Evolutionary conservation across 257 asterid species (phyloP), one percentile per base, ranked within the genome.

Genomic region (Voacanga thouarsii): DNA sequence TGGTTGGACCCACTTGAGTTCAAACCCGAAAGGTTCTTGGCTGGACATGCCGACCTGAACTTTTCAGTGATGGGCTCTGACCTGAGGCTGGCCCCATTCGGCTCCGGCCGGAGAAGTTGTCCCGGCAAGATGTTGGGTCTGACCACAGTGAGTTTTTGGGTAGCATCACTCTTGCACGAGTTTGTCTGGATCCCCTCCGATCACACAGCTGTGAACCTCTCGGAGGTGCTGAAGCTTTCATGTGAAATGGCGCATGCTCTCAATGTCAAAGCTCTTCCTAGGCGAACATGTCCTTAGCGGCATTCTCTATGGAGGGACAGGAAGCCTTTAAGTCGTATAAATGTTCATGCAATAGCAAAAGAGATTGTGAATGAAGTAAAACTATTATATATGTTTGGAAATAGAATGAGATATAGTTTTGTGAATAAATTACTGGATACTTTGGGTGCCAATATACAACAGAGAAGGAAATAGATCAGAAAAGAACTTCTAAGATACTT

Each of bases 21-120:
- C 74, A 63, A 37, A 16, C 87, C 87, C 0, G 81, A 81, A 53
- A 81, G 85, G 71, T 84, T 84, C 72, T 0, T 78, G 63, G 4
- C 2, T 0, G 14, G 21, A 2, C 15, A 39, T n/a, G 68, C 37
- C 12, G 47, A 33, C 3, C 50, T 15, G 18, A 23, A 70, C 12
- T 74, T 84, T 12, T 79, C 77, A 5, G 79, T 81, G 18, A 44
- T 79, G 51, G 87, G 87, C 2, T 78, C 81, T 19, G 85, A 81
- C 47, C 21, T 84, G 12, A 84, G 87, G 73, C 75, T 84, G n/a
- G 85, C 87, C 37, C 87, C 87, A 11, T 84, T 84, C 60, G 85
- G 87, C 12, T 75, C 87, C 1, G 87, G 87, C 15, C 69, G 83
- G 33, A 60, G 87, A 64, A 50, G 26, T 14, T 84, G 85, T n/a